Evolutionary conservation across 2,329 filamentous ascomycete genomes (phyloP).

Genomic region (Aureobasidium sp.): DNA sequence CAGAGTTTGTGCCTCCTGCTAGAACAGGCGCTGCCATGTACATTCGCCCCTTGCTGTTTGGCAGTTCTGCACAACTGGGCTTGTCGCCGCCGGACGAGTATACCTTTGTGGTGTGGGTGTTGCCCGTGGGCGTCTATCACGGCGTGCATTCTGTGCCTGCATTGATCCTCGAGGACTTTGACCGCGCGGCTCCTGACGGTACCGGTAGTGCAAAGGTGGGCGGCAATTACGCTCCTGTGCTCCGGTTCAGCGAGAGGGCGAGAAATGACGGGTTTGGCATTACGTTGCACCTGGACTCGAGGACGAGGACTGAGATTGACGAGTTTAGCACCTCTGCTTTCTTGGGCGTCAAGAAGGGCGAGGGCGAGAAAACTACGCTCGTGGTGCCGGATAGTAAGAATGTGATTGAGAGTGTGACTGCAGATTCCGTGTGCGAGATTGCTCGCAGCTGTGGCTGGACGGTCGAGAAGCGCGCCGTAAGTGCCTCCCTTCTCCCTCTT

Average conservation of each 20-base stretch:
- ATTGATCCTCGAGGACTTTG: constrained; percentile 84
- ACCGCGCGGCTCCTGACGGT: constrained; percentile 83
- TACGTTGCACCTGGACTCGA: constrained; percentile 85
- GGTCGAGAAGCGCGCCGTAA: constrained; percentile 64
- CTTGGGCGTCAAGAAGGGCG: constrained; percentile 63
- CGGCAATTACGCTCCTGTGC: constrained; percentile 89
- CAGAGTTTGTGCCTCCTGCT: constrained; percentile 83
- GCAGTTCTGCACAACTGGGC: constrained; percentile 76
- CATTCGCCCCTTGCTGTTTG: constrained; percentile 80
- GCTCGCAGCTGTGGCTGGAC: constrained; percentile 72
- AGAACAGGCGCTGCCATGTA: constrained; percentile 87
- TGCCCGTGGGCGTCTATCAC: constrained; percentile 92
- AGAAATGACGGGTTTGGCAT: constrained; percentile 77
- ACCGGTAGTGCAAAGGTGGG: constrained; percentile 90
- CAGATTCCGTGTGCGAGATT: constrained; percentile 67
- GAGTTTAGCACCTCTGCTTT: constrained; percentile 96
- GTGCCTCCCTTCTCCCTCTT: constrained; percentile 21
- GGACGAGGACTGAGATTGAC: constrained; percentile 74
- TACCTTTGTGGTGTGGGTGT: constrained; percentile 79
- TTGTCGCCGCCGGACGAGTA: constrained; percentile 85
- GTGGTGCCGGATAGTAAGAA: constrained; percentile 81
- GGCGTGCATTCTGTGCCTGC: constrained; percentile 80
- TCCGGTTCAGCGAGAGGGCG: constrained; percentile 79
- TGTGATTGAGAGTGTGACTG: constrained; percentile 81
- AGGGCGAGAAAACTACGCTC: constrained; percentile 52